Evolutionary conservation across 805 yeast genomes (phyloP), one percentile per base, ranked within the genome.

Genomic region (Kodamaea hsintzibuensis): DNA sequence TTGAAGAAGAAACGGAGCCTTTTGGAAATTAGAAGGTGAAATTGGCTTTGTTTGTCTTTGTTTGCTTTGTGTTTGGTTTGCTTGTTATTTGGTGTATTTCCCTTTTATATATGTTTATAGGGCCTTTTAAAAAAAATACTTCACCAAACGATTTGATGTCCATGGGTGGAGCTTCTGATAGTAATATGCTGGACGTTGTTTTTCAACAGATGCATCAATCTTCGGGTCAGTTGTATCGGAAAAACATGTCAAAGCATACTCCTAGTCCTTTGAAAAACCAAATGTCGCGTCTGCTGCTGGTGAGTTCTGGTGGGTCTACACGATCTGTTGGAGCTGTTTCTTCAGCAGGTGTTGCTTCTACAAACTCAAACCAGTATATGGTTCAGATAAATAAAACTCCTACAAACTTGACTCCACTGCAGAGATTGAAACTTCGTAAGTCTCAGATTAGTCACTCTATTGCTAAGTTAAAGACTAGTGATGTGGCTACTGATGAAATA

Each of bases 391-490:
- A 65, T 39, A 64, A 58, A 42, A 62, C 67, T 2, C 72, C 73
- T 1, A 54, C 52, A 22, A 57, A 63, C 52, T 52, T 69, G 40
- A 68, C 74, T 1, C 73, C 73, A 0, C 63, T 67, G 7, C 72
- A 68, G 55, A 52, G 72, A n/a, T 60, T 69, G 43, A 63, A 60
- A 40, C 52, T 68, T 42, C 55, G 72, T 19, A 68, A 63, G 53
- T 46, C 60, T 6, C 69, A 63, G 50, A 47, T 68, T n/a, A 66
- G 59, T 46, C 57, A 62, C 39, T 58, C 65, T 39, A 68, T 69
- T 14, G 49, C 67, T 10, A 53, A 60, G 48, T 59, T 62, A 42
- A 63, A 62, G 49, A 40, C 53, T n/a, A 2, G 35, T 17, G 54
- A 50, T 22, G 30, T 44, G 10, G 45, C 55, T 5, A 7, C 33